Percentiles rank a stretch among this genome's conserved stretches.
phyloP scores from a whole-genome alignment of 768 basidiomycete species.

The Steccherinum ochraceum region DNA sequence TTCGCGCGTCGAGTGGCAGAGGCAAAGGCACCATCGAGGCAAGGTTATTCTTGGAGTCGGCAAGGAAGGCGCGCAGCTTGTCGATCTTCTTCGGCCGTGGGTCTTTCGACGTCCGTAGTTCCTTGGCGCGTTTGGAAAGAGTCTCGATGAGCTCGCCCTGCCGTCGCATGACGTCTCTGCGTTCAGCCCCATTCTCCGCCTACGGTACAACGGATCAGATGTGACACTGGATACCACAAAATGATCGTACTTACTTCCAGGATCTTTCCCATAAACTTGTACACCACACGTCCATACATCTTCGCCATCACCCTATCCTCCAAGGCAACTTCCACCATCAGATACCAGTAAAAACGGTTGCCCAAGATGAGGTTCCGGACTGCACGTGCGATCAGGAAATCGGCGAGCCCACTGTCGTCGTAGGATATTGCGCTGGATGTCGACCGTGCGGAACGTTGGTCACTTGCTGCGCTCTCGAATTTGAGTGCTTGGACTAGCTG shows the following conservation, averaged over 20 bases:
- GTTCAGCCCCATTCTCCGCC: conserved; percentile 71
- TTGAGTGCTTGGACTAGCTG: conserved; percentile 98
- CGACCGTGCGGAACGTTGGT: conserved; percentile 69
- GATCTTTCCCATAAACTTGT: conserved; percentile 84
- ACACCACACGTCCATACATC: conserved; percentile 90
- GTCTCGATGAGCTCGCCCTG: conserved; percentile 88
- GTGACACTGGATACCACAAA: background rate
- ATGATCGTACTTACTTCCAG: conserved; percentile 51
- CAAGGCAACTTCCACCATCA: conserved; percentile 91
- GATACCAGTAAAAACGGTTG: conserved; percentile 94
- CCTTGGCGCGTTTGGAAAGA: conserved; percentile 79
- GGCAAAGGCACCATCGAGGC: conserved; percentile 74
- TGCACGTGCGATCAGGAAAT: conserved; percentile 84
- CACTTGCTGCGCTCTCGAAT: conserved; percentile 81
- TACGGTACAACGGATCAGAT: conserved; percentile 17
- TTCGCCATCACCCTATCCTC: conserved; percentile 84
- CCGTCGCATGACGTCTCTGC: conserved; percentile 82
- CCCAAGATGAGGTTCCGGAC: conserved; percentile 81
- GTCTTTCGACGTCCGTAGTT: conserved; percentile 87
- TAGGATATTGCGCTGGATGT: conserved; percentile 73
- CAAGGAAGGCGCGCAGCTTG: conserved; percentile 78
- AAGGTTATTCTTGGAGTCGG: conserved; percentile 83
- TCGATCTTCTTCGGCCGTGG: conserved; percentile 97
- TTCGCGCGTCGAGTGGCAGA: conserved; percentile 83
- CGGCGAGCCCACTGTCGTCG: conserved; percentile 88